A percentile compares a stretch with the other conserved stretches of the same genome.
Conservation (phyloP, 1,284 basidiomycete genomes). For the Rhodotorula sp. region DNA sequence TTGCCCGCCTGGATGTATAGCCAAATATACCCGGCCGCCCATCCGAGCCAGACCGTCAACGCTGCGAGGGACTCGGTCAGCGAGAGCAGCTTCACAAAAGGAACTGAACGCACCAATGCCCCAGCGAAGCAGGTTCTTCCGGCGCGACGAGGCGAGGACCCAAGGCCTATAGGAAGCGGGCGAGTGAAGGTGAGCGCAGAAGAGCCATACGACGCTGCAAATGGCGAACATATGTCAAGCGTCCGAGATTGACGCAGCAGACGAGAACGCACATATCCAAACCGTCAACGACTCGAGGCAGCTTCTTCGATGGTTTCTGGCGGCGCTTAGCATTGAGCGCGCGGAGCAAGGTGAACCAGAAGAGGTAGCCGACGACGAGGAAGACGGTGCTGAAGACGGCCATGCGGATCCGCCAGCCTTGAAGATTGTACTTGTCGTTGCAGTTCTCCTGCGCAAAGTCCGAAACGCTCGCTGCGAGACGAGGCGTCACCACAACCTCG, state of each 20-base stretch:
- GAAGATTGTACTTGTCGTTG: conserved; percentile 7
- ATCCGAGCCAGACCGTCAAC: not conserved
- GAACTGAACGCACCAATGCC: not conserved
- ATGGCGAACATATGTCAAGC: no score
- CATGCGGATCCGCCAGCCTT: conserved; percentile 7
- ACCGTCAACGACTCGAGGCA: no score
- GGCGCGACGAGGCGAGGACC: not conserved
- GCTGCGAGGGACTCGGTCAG: not conserved
- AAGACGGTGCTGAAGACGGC: not conserved
- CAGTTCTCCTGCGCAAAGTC: conserved; percentile 9
- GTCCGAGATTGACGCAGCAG: no score
- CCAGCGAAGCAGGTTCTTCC: not conserved
- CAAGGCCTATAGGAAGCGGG: not conserved
- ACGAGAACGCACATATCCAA: no score
- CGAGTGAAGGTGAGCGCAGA: not conserved
- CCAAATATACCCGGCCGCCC: not conserved
- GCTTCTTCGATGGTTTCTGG: not conserved
- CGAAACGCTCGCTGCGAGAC: not conserved
- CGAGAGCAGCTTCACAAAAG: accelerated
- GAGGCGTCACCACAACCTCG: no score
- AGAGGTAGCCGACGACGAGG: not conserved
- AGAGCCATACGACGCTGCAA: not conserved
- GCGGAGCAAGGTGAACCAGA: not conserved
- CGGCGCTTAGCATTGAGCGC: not conserved
- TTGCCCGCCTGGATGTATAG: conserved; percentile 4